phyloP scores from a whole-genome alignment of 2,329 filamentous ascomycete species.

The Diaporthe ampelina region DNA sequence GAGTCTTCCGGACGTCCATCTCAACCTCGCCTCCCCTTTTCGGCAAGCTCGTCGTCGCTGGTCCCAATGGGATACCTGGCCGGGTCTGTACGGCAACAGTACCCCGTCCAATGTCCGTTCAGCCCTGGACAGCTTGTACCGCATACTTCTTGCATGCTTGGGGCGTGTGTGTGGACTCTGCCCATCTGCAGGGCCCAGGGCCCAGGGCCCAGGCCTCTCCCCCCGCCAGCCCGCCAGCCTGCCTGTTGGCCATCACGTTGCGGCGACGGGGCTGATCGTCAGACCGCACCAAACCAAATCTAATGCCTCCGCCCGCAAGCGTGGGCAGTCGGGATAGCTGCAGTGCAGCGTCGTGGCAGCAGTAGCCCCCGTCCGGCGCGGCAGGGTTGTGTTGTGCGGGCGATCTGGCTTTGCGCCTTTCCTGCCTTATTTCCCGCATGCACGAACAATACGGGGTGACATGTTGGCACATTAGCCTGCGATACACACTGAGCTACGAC shows the following conservation, averaged over 20 bases:
- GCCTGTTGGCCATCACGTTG: constrained; percentile 31
- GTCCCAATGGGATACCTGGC: constrained; percentile 15
- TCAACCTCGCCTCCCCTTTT: constrained; percentile 25
- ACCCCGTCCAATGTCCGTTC: constrained; percentile 21
- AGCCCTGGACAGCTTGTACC: constrained; percentile 25
- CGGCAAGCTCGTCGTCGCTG: constrained; percentile 27
- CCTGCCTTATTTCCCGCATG: constrained; percentile 39
- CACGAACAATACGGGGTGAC: constrained; percentile 26
- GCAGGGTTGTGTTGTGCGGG: constrained; percentile 41
- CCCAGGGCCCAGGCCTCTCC: constrained; percentile 6
- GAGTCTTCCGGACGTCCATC: constrained; percentile 33
- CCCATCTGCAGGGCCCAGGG: constrained; percentile 40
- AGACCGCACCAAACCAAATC: constrained; percentile 38
- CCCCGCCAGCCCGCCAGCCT: constrained; percentile 5
- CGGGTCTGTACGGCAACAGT: constrained; percentile 25
- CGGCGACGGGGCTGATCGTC: constrained; percentile 39
- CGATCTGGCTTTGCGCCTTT: constrained; percentile 44
- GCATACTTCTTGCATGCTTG: constrained; percentile 38
- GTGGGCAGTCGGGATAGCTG: constrained; percentile 40
- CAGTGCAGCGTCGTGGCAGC: constrained; percentile 42
- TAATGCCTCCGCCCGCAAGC: constrained; percentile 37
- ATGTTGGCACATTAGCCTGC: constrained; percentile 37
- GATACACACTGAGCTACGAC: constrained; percentile 18
- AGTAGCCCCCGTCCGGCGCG: constrained; percentile 37
- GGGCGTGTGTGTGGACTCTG: constrained; percentile 30